A percentile compares a stretch with the other conserved stretches of the same genome.
Conservation (phyloP, 2,329 filamentous ascomycete genomes). For the Pyricularia grisea region DNA sequence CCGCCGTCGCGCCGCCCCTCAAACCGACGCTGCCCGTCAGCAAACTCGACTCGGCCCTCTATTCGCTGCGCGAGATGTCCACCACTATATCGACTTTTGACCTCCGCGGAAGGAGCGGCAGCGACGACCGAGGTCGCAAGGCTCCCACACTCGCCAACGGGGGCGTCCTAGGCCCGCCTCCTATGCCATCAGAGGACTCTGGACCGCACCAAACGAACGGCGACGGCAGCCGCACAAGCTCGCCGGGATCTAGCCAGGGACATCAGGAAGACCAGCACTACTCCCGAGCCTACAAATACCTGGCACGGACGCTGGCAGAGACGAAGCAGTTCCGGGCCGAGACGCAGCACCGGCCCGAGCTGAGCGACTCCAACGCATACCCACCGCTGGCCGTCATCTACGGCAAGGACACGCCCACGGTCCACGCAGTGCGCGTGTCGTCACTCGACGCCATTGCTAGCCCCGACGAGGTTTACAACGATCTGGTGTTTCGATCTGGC, state of each 20-base stretch:
- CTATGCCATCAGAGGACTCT: neutral
- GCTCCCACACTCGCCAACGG: neutral
- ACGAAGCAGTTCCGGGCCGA: slow-evolving; percentile 69
- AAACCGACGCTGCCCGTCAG: slow-evolving; percentile 39
- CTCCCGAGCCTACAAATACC: slow-evolving; percentile 49
- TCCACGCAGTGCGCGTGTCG: slow-evolving; percentile 69
- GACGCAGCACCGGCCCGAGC: slow-evolving; percentile 49
- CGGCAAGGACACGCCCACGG: slow-evolving; percentile 77
- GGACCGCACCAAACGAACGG: slow-evolving; percentile 3
- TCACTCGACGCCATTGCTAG: slow-evolving; percentile 61
- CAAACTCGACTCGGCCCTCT: slow-evolving; percentile 25
- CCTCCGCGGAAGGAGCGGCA: slow-evolving; percentile 34
- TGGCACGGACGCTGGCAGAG: slow-evolving; percentile 62
- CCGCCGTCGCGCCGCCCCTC: slow-evolving; percentile 58
- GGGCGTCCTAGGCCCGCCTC: neutral
- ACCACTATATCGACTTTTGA: slow-evolving; percentile 31
- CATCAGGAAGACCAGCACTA: slow-evolving; percentile 37
- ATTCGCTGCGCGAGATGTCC: slow-evolving; percentile 37
- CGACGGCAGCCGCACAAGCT: neutral
- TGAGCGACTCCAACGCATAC: slow-evolving; percentile 61
- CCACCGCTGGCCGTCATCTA: slow-evolving; percentile 79
- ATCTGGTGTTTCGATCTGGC: slow-evolving; percentile 76
- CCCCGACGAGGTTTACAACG: slow-evolving; percentile 70
- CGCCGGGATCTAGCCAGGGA: slow-evolving; percentile 14
- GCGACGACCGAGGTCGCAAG: slow-evolving; percentile 10